Evolutionary conservation across 2,329 filamentous ascomycete genomes (phyloP), one percentile per base, ranked within the genome.

Genomic region (Ophiognomonia clavigignenti-juglandacearum): DNA sequence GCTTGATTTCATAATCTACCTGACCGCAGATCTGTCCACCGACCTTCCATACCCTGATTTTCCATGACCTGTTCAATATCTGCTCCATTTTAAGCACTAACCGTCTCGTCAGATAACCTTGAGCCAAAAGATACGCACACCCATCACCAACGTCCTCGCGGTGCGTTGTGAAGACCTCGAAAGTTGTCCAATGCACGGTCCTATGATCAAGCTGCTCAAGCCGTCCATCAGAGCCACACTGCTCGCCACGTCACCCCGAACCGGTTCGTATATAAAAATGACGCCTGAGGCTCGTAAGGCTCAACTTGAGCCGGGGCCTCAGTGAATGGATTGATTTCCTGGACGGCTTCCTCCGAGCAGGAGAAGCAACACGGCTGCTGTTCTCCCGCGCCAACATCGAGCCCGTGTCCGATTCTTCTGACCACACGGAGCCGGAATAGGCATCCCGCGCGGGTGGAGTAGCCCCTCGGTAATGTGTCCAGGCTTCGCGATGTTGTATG

Each of bases 251-350:
- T 31, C 29, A 31, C 11, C 13, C 4, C 5, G 29, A 31, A n/a
- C 29, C 13, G 11, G 13, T 31, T 31, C 29, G 29, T 13, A 31
- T 31, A n/a, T 31, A n/a, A 10, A 31, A 4, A 5, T 31, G n/a
- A n/a, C n/a, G n/a, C n/a, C n/a, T 31, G 4, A 48, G 6, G 16
- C 22, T 40, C n/a, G 19, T 22, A 22, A 50, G 40, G 3, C 47
- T 50, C 18, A 19, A 40, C 24, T 41, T 50, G 35, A 50, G 24
- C 24, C 43, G 39, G 13, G 40, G 43, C 8, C 36, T 23, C 11
- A 50, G 14, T 13, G 27, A 23, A 24, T 31, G 36, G 13, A 41
- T 36, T 14, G 42, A 41, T 9, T 31, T 35, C 16, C 43, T 31
- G 29, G 29, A 5, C 29, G n/a, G 5, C 29, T n/a, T 31, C n/a